Conservation (phyloP, 441 rosid genomes). For the Euphorbia corollata region DNA sequence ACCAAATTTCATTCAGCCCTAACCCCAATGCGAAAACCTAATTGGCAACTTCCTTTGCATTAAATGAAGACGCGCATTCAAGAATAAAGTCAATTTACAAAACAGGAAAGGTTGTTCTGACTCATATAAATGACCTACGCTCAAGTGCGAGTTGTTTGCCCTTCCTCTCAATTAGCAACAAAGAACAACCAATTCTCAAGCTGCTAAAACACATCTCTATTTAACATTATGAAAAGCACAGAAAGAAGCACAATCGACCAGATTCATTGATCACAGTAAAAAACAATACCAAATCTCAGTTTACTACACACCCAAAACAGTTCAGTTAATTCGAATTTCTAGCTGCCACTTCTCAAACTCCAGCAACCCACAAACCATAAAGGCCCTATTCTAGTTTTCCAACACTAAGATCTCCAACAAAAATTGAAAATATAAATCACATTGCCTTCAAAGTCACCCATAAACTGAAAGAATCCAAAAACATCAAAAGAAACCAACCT, state of each 20-base stretch:
- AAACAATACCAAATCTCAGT: constrained; percentile 9
- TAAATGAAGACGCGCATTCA: background rate
- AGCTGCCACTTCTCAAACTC: background rate
- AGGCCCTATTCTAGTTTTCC: background rate
- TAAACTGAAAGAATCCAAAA: background rate
- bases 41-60: background rate
- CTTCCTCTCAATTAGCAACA: background rate
- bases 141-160: background rate
- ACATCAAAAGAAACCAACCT: constrained; percentile 12
- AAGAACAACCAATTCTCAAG: background rate
- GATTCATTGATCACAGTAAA: background rate
- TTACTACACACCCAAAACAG: background rate
- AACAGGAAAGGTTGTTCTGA: background rate
- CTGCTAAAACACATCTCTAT: background rate
- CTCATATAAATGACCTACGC: background rate
- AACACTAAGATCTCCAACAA: background rate
- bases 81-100: background rate
- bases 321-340: constrained; percentile 12
- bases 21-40: constrained; percentile 2
- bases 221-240: constrained; percentile 5
- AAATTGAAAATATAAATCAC: background rate
- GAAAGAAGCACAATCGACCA: background rate
- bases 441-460: background rate
- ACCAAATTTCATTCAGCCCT: background rate
- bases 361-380: constrained; percentile 4